A percentile compares a stretch with the other conserved stretches of the same genome.
phyloP scores from a whole-genome alignment of 1,139 yeast genomes.

The Pichia sp. region DNA sequence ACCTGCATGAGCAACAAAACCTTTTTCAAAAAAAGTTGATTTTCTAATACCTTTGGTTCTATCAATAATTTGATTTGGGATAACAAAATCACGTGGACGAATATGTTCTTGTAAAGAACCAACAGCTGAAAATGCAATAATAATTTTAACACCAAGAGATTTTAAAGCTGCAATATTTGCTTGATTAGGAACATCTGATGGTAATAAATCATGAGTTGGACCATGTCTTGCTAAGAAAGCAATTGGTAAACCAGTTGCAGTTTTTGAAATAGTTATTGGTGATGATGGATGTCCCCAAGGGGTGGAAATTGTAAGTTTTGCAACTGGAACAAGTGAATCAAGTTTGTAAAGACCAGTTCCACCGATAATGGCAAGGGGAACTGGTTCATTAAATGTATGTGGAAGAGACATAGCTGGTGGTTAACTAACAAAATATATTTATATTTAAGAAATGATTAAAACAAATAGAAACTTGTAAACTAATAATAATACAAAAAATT shows the following conservation, averaged over 20 bases:
- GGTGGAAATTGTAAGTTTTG: slow-evolving; percentile 70
- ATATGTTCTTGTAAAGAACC: slow-evolving; percentile 90
- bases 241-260: slow-evolving; percentile 70
- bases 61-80: slow-evolving; percentile 93
- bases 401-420: slow-evolving; percentile 24
- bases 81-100: slow-evolving; percentile 88
- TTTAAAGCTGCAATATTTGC: slow-evolving; percentile 97
- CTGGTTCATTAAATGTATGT: slow-evolving; percentile 44
- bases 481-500: too few species aligned
- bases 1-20: slow-evolving; percentile 94
- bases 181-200: slow-evolving; percentile 84
- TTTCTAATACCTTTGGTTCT: slow-evolving; percentile 94
- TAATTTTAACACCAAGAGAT: slow-evolving; percentile 76
- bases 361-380: slow-evolving; percentile 84
- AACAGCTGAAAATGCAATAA: slow-evolving; percentile 91
- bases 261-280: slow-evolving; percentile 81
- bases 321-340: slow-evolving; percentile 78
- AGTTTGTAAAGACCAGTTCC: slow-evolving; percentile 96
- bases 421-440: too few species aligned
- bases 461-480: too few species aligned
- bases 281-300: slow-evolving; percentile 99
- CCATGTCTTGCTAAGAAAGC: slow-evolving; percentile 98
- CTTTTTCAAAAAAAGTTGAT: slow-evolving; percentile 83
- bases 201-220: slow-evolving; percentile 76
- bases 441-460: too few species aligned